Percentiles rank a stretch among this genome's conserved stretches.
Evolutionary conservation across 225 moss, liverwort and hornwort genomes (phyloP).

Genomic region (Marchantia polymorpha): DNA sequence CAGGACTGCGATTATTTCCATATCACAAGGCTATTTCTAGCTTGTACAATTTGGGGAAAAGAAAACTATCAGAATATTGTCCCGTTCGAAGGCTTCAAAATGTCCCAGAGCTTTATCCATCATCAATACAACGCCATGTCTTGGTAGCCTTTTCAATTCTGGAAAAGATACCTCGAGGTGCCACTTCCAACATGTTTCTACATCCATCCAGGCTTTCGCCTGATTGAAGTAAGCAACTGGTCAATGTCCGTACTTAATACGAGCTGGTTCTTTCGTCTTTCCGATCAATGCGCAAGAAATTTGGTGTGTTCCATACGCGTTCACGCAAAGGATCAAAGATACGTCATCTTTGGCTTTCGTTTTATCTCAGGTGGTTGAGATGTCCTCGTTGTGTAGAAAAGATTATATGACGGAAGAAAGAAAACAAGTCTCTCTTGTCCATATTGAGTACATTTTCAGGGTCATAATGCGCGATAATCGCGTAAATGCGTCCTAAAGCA

Average conservation of each 20-base stretch:
- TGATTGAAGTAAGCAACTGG: conserved; percentile 3
- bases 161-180: neutral
- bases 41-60: conserved; percentile 13
- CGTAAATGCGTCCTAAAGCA: too few species aligned
- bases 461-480: too few species aligned
- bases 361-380: too few species aligned
- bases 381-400: too few species aligned
- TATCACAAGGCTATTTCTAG: neutral
- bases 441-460: too few species aligned
- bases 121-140: neutral
- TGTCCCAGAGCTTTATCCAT: neutral
- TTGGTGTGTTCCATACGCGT: too few species aligned
- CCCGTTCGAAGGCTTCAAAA: conserved; percentile 5
- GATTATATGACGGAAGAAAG: too few species aligned
- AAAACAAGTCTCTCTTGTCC: too few species aligned
- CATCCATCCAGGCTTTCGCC: neutral
- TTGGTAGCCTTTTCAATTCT: neutral
- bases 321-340: too few species aligned
- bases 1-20: neutral
- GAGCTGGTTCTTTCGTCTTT: neutral
- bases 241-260: neutral
- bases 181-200: too few species aligned
- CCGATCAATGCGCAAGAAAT: too few species aligned
- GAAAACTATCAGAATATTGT: neutral
- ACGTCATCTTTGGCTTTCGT: too few species aligned